Conservation (phyloP, 805 yeast genomes). For the Candida odintsovae region DNA sequence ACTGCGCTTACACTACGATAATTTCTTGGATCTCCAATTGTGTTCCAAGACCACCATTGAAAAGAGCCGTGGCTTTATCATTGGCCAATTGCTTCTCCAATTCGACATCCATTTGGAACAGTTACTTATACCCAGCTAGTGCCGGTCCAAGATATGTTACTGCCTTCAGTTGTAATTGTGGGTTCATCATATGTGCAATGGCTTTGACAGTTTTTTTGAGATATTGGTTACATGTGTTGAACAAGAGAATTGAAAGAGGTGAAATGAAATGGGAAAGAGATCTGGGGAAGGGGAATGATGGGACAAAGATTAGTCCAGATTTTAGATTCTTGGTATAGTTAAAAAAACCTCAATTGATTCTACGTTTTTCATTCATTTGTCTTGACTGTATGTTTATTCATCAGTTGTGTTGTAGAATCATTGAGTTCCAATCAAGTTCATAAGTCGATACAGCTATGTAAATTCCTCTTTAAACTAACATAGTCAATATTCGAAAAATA, state of each 20-base stretch:
- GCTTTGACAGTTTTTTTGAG: slow-evolving; percentile 33
- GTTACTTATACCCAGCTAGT: slow-evolving; percentile 42
- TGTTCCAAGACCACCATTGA: slow-evolving; percentile 52
- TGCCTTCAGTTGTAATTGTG: slow-evolving; percentile 46
- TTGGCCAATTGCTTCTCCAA: slow-evolving; percentile 51
- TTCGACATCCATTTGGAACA: slow-evolving; percentile 51
- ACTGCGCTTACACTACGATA: slow-evolving; percentile 47
- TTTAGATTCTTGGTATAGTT: slow-evolving; percentile 34
- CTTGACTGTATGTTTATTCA: too few species aligned
- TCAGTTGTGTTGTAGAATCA: too few species aligned
- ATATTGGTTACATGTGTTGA: slow-evolving; percentile 32
- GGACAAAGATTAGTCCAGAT: slow-evolving; percentile 35
- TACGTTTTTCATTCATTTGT: too few species aligned
- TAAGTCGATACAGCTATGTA: too few species aligned
- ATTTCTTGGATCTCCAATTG: slow-evolving; percentile 53
- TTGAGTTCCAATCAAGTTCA: too few species aligned
- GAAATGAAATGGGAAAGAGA: slow-evolving; percentile 46
- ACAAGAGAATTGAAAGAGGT: slow-evolving; percentile 37
- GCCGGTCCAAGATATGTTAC: slow-evolving; percentile 41
- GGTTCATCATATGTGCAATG: slow-evolving; percentile 37
- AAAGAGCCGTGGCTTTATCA: slow-evolving; percentile 53
- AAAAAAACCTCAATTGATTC: too few species aligned
- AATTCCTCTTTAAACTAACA: too few species aligned
- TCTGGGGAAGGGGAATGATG: slow-evolving; percentile 38
- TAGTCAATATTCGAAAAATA: too few species aligned